A percentile compares a stretch with the other conserved stretches of the same genome.
These are phyloP conservation scores for Rubus idaeus DNA, from an alignment of 306 rosid species.

Conservation along the genomic window DNA sequence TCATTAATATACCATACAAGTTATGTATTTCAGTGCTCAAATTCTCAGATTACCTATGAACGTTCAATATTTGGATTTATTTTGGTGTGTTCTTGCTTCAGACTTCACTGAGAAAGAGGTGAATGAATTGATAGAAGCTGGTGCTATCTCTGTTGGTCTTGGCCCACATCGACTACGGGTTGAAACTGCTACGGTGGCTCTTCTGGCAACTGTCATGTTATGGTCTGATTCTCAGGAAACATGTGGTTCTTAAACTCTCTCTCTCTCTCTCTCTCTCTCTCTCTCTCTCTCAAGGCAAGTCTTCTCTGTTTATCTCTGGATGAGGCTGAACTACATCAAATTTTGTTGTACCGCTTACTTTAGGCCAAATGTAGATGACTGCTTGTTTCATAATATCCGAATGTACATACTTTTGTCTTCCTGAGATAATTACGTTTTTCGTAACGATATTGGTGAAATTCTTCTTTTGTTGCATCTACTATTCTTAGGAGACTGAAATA, in stretches of 20 bases:
- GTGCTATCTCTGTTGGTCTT: slow-evolving; percentile 75
- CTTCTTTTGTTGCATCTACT: background rate
- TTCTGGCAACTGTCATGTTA: slow-evolving; percentile 68
- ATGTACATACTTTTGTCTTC: background rate
- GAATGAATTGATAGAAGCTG: slow-evolving; percentile 62
- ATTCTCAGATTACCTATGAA: background rate
- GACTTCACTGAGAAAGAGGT: slow-evolving; percentile 83
- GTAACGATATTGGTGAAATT: background rate
- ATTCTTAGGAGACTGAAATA: background rate
- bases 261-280: slow-evolving; percentile 11
- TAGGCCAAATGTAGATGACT: background rate
- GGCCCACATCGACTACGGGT: slow-evolving; percentile 86
- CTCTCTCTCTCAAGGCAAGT: slow-evolving; percentile 26
- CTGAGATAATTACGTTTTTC: background rate
- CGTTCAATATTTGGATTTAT: slow-evolving; percentile 16
- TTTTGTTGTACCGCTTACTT: background rate
- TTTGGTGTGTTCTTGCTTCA: slow-evolving; percentile 33
- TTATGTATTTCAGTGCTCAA: background rate
- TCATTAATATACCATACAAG: background rate
- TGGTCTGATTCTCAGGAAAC: slow-evolving; percentile 71
- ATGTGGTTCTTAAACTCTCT: slow-evolving; percentile 24
- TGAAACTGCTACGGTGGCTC: slow-evolving; percentile 89
- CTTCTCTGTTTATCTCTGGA: slow-evolving; percentile 19
- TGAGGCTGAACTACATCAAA: background rate
- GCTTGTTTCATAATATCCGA: background rate